These are phyloP conservation scores for Collybia mongolica DNA, from an alignment of 768 basidiomycete genomes.

Conservation along the genomic window DNA sequence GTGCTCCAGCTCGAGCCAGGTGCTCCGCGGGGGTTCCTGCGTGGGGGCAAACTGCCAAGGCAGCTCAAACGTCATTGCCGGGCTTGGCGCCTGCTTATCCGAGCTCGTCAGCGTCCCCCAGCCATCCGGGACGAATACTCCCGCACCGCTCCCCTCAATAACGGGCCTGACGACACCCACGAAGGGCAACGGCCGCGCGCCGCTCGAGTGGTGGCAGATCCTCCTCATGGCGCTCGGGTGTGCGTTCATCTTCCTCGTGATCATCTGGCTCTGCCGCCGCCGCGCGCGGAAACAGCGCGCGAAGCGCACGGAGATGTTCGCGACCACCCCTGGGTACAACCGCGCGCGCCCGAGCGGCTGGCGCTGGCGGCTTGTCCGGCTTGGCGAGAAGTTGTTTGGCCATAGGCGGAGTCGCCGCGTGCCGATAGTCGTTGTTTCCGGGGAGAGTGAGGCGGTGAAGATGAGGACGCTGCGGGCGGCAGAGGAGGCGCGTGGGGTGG, in stretches of 20 bases:
- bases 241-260: conserved; percentile 70
- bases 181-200: conserved; percentile 22
- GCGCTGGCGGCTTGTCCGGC: conserved; percentile 54
- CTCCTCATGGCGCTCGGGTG: conserved; percentile 80
- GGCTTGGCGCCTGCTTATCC: conserved; percentile 77
- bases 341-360: conserved; percentile 34
- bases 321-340: conserved; percentile 39
- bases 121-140: conserved; percentile 44
- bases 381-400: conserved; percentile 62
- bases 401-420: conserved; percentile 23
- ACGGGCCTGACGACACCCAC: conserved; percentile 57
- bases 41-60: conserved; percentile 58
- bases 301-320: conserved; percentile 64
- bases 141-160: conserved; percentile 48
- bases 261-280: conserved; percentile 69
- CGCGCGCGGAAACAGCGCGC: conserved; percentile 66
- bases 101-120: conserved; percentile 59
- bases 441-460: conserved; percentile 14
- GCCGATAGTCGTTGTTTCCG: not conserved
- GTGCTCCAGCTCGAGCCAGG: conserved; percentile 46
- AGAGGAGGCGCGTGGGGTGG: conserved; percentile 17
- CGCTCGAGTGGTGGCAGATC: conserved; percentile 80
- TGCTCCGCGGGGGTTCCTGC: conserved; percentile 51
- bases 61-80: conserved; percentile 54
- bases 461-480: conserved; percentile 14